A percentile compares a stretch with the other conserved stretches of the same genome.
Conservation (phyloP, 2,329 filamentous ascomycete genomes). For the Cordyceps cateniannulata region DNA sequence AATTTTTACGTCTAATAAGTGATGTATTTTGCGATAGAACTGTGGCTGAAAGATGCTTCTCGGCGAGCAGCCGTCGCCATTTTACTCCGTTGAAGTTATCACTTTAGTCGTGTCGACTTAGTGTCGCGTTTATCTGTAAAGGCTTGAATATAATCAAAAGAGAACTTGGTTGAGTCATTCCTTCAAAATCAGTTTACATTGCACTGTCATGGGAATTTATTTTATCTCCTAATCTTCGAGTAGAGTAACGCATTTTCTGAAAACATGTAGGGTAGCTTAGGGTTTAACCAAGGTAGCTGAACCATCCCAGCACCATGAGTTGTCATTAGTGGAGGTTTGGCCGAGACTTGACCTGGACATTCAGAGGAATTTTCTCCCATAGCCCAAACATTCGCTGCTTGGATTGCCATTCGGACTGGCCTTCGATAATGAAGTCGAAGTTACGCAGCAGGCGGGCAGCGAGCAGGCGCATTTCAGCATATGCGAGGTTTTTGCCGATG, state of each 20-base stretch:
- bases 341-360: slow-evolving; percentile 6
- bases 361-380: slow-evolving; percentile 18
- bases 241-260: too few relatives aligned
- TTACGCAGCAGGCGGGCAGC: slow-evolving; percentile 37
- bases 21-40: too few relatives aligned
- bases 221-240: too few relatives aligned
- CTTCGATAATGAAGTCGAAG: slow-evolving; percentile 35
- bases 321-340: not conserved
- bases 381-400: slow-evolving; percentile 17
- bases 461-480: slow-evolving; percentile 42
- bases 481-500: slow-evolving; percentile 35
- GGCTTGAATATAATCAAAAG: too few relatives aligned
- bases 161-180: too few relatives aligned
- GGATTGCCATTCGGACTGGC: slow-evolving; percentile 18
- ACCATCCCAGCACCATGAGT: not conserved
- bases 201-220: too few relatives aligned
- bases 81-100: too few relatives aligned
- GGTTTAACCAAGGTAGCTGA: not conserved
- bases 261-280: not conserved
- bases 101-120: too few relatives aligned
- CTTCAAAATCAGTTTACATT: too few relatives aligned
- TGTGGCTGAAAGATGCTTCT: too few relatives aligned
- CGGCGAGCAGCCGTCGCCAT: too few relatives aligned
- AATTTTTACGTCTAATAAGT: not conserved
- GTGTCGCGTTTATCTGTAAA: too few relatives aligned